Percentiles rank a stretch among this genome's conserved stretches.
These are phyloP conservation scores for Euphrasia confusa DNA, from an alignment of 257 asterid species.

Conservation along the genomic window DNA sequence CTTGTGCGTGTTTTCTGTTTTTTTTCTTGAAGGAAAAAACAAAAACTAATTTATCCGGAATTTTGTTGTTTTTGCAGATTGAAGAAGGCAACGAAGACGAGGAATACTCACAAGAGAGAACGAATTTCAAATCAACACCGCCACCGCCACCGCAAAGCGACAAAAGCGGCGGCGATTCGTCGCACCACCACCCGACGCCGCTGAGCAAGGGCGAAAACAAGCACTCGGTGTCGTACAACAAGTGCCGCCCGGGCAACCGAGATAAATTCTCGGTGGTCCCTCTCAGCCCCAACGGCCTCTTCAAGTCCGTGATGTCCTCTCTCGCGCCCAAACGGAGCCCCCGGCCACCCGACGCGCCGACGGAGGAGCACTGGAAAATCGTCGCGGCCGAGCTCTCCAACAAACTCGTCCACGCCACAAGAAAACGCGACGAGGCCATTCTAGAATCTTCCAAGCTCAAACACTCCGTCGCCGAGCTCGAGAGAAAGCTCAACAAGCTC, in stretches of 20 bases:
- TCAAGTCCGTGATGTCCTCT: slow-evolving; percentile 57
- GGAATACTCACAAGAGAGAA: slow-evolving; percentile 56
- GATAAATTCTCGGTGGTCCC: slow-evolving; percentile 70
- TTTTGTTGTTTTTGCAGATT: slow-evolving; percentile 40
- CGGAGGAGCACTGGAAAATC: slow-evolving; percentile 77
- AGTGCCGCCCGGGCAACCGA: slow-evolving; percentile 73
- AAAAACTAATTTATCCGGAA: neutral
- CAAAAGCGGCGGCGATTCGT: slow-evolving; percentile 26
- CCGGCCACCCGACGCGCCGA: slow-evolving; percentile 33
- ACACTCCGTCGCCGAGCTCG: slow-evolving; percentile 78
- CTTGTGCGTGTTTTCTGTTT: neutral
- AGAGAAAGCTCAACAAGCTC: slow-evolving; percentile 77
- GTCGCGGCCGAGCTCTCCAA: slow-evolving; percentile 80
- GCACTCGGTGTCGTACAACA: slow-evolving; percentile 61
- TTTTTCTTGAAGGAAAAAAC: too few species aligned
- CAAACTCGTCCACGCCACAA: slow-evolving; percentile 66
- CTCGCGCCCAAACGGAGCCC: slow-evolving; percentile 63
- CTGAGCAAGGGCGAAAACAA: slow-evolving; percentile 17
- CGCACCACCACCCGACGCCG: slow-evolving; percentile 52
- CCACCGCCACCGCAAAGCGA: slow-evolving; percentile 44
- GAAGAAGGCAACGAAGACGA: slow-evolving; percentile 95
- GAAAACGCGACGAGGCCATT: slow-evolving; percentile 77
- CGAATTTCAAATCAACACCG: slow-evolving; percentile 56
- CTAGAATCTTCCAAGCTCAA: slow-evolving; percentile 80
- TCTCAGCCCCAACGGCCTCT: slow-evolving; percentile 69